These are phyloP conservation scores for Colletotrichum karsti DNA, from an alignment of 2,329 filamentous ascomycete species.

Conservation along the genomic window DNA sequence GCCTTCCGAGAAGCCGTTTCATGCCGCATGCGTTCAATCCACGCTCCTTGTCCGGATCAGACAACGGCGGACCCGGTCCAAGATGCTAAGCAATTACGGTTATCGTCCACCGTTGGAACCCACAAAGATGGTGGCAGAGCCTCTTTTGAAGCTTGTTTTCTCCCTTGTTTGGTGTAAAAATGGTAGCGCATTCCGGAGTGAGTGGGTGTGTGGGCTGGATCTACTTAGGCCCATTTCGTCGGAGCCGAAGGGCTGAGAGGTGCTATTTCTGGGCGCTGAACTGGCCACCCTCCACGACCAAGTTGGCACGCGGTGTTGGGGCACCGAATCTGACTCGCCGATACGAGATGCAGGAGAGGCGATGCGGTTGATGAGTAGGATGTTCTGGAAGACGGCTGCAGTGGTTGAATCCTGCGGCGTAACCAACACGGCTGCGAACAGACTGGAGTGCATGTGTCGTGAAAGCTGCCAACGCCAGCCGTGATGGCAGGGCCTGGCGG, in stretches of 20 bases:
- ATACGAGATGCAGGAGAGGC: constrained; percentile 9
- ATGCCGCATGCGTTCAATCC: too few species aligned
- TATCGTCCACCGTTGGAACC: background rate
- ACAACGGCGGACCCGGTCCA: too few species aligned
- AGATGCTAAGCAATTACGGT: background rate
- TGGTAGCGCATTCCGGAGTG: background rate
- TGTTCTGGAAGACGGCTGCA: background rate
- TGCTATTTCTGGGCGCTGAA: constrained; percentile 1
- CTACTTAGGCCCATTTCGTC: background rate
- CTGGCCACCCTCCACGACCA: background rate
- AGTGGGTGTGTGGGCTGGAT: background rate
- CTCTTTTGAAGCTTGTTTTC: constrained; percentile 3
- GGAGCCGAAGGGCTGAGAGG: background rate
- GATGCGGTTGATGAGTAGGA: too few species aligned
- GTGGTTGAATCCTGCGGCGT: background rate
- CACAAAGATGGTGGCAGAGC: background rate
- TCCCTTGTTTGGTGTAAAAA: background rate
- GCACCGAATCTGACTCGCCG: background rate
- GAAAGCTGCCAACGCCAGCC: background rate
- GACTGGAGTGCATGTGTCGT: background rate
- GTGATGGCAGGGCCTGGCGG: background rate
- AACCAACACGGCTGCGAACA: background rate
- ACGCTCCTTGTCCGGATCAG: too few species aligned
- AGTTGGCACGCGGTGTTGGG: background rate
- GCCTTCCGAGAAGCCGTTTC: too few species aligned